Evolutionary conservation across 2,329 filamentous ascomycete genomes (phyloP).

Genomic region (Pseudogymnoascus sp.): DNA sequence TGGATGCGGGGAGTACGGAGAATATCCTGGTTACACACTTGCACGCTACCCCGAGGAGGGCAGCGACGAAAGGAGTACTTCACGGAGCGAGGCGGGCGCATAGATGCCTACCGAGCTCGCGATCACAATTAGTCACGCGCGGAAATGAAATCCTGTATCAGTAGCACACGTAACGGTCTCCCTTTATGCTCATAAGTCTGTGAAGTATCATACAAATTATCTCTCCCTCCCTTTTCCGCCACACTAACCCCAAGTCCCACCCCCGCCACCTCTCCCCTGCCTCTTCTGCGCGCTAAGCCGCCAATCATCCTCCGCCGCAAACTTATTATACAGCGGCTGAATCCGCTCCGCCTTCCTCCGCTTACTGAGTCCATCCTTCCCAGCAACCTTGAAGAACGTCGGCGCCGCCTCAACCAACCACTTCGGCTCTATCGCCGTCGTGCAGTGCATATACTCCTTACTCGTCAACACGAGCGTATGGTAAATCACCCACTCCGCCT

Average conservation of each 20-base stretch:
- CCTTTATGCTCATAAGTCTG: background rate
- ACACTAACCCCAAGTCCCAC: slow-evolving; percentile 79
- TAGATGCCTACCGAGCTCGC: background rate
- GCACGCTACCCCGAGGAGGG: background rate
- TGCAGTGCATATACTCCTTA: slow-evolving; percentile 97
- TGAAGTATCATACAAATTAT: slow-evolving; percentile 2
- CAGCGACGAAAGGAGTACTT: background rate
- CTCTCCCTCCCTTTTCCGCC: background rate
- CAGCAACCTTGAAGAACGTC: slow-evolving; percentile 96
- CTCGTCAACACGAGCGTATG: slow-evolving; percentile 85
- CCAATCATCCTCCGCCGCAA: slow-evolving; percentile 91
- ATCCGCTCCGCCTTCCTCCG: slow-evolving; percentile 91
- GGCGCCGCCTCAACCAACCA: slow-evolving; percentile 93
- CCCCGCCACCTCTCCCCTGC: slow-evolving; percentile 74
- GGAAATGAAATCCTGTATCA: slow-evolving; percentile 7
- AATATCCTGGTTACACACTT: slow-evolving; percentile 2
- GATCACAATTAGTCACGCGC: slow-evolving; percentile 7
- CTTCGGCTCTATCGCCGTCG: slow-evolving; percentile 88
- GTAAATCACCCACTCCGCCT: slow-evolving; percentile 93
- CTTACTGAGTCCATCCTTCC: slow-evolving; percentile 78
- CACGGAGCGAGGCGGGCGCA: background rate
- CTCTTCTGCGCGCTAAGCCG: slow-evolving; percentile 79
- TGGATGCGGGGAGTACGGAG: background rate
- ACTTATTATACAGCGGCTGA: slow-evolving; percentile 89
- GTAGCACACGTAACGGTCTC: background rate